Percentiles rank a stretch among this genome's conserved stretches.
Conservation (phyloP, 176 grass and related monocot species). For the Hordeum marinum region DNA sequence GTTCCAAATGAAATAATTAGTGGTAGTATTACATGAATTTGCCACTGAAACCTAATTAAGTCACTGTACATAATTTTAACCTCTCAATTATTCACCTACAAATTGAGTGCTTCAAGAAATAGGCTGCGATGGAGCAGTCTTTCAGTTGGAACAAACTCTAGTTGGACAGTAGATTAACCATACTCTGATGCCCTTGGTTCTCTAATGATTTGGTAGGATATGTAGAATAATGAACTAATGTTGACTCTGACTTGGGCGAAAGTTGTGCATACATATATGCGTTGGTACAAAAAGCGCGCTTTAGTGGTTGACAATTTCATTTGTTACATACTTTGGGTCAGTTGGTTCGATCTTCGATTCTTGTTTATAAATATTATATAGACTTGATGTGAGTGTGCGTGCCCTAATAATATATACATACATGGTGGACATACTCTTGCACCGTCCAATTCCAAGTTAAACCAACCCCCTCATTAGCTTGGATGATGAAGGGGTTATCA, state of each 20-base stretch:
- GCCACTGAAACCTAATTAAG: neutral
- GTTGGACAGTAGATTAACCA: neutral
- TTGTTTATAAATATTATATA: constrained; percentile 9
- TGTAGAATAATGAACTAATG: neutral
- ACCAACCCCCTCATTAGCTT: neutral
- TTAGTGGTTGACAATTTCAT: constrained; percentile 77
- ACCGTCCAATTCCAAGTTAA: constrained; percentile 4
- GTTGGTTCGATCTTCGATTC: constrained; percentile 21
- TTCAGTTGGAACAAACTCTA: neutral
- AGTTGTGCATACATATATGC: neutral
- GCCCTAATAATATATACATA: neutral
- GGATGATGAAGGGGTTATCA: neutral
- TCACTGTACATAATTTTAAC: too few relatives aligned
- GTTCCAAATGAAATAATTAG: neutral
- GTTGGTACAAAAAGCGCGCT: constrained; percentile 12
- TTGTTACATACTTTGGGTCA: constrained; percentile 42
- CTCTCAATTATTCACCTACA: neutral
- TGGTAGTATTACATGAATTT: neutral
- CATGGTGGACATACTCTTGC: neutral
- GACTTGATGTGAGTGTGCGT: neutral
- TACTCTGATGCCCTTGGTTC: neutral
- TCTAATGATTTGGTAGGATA: neutral
- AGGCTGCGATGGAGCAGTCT: neutral
- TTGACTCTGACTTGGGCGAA: neutral
- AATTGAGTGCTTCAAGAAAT: neutral